These are phyloP conservation scores for Ogataea zsoltii DNA, from an alignment of 805 yeast species.

Conservation along the genomic window DNA sequence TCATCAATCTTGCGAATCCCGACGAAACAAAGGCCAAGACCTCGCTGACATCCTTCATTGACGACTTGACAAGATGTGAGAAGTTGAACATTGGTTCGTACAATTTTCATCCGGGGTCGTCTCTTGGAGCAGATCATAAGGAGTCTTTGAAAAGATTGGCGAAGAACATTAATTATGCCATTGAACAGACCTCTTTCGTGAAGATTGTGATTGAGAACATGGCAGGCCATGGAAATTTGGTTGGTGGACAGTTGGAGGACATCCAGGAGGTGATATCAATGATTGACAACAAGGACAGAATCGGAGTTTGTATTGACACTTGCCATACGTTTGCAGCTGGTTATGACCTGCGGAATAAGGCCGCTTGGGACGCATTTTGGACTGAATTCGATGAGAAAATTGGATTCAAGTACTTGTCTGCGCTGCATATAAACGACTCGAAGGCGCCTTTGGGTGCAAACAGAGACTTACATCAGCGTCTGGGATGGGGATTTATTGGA, in stretches of 20 bases:
- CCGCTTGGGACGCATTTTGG: constrained; percentile 69
- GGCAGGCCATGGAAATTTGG: constrained; percentile 95
- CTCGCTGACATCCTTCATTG: constrained; percentile 76
- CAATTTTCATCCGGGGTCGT: constrained; percentile 93
- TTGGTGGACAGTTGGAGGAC: constrained; percentile 82
- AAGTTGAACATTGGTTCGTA: constrained; percentile 79
- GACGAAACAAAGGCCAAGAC: constrained; percentile 75
- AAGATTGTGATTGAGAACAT: constrained; percentile 91
- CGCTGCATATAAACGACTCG: constrained; percentile 91
- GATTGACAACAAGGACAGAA: constrained; percentile 77
- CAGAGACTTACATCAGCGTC: constrained; percentile 85
- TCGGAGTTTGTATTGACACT: constrained; percentile 97
- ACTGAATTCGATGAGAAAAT: constrained; percentile 66
- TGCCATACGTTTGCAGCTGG: constrained; percentile 98
- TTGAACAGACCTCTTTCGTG: constrained; percentile 70
- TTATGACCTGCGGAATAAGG: constrained; percentile 71
- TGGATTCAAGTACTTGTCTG: constrained; percentile 73
- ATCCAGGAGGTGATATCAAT: constrained; percentile 69
- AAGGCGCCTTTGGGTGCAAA: constrained; percentile 91
- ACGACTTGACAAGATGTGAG: constrained; percentile 88
- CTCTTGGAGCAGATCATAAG: constrained; percentile 65
- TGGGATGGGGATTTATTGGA: constrained; percentile 89
- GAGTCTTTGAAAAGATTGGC: constrained; percentile 73
- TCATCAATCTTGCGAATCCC: constrained; percentile 91
- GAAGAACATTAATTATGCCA: constrained; percentile 74